phyloP scores from a whole-genome alignment of 2,329 filamentous ascomycete species.

The Fonsecaea pedrosoi region DNA sequence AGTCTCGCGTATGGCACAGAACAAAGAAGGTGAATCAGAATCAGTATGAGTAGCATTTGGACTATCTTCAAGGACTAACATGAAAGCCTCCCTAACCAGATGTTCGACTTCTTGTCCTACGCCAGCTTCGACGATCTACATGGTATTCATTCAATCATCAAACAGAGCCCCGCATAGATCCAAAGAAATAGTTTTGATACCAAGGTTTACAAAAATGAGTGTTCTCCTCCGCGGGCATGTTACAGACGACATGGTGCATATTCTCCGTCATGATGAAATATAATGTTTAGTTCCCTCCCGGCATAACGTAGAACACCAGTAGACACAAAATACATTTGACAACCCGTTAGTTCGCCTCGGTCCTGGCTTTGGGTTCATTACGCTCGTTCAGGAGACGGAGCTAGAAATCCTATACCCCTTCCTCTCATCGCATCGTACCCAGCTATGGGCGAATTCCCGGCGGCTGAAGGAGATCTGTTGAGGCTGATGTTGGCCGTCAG shows the following conservation, averaged over 20 bases:
- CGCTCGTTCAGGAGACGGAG: neutral
- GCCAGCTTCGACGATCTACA: too few relatives aligned
- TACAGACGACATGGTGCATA: neutral
- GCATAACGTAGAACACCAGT: neutral
- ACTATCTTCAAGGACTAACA: too few relatives aligned
- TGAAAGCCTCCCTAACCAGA: too few relatives aligned
- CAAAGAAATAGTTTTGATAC: neutral
- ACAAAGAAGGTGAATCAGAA: too few relatives aligned
- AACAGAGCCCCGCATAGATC: neutral
- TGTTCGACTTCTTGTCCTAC: too few relatives aligned
- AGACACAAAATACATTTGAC: neutral
- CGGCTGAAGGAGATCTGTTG: neutral
- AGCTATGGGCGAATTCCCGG: neutral
- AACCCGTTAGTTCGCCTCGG: neutral
- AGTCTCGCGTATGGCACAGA: too few relatives aligned
- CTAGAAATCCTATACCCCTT: constrained; percentile 1
- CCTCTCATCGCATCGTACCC: neutral
- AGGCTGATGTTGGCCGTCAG: neutral
- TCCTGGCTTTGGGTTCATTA: neutral
- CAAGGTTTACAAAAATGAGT: neutral
- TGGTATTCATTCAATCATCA: neutral
- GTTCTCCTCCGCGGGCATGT: neutral
- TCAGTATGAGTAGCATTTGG: too few relatives aligned
- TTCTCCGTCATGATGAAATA: neutral
- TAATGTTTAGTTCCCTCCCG: neutral